Evolutionary conservation across 1,139 yeast genomes (phyloP), one percentile per base, ranked within the genome.

Genomic region (Suhomyces kunorum): DNA sequence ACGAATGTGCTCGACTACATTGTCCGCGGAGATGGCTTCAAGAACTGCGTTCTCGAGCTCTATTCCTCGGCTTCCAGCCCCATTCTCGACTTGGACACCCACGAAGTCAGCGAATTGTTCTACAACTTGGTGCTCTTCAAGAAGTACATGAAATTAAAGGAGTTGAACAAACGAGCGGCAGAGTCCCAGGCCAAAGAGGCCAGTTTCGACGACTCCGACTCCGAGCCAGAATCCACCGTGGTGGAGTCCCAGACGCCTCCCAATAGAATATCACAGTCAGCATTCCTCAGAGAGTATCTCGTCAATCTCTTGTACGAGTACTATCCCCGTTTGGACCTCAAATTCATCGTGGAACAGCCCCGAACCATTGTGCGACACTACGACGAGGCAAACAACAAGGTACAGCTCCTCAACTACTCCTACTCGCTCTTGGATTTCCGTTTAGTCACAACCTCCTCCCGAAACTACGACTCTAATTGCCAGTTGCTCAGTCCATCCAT

Each of bases 11-110:
- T 74, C 8, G 66, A 70, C 56, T 55, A 61, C 52, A 39, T 72
- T 43, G 59, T 67, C 36, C 48, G 58, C 48, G 63, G 70, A 1
- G 50, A 57, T 44, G 67, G 72, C 5, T 70, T 73, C 51, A 55
- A 64, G 46, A 56, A 66, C 48, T 66, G 71, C 43, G 64, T 66
- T 2, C 53, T 68, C 15, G 76, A 68, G 40, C 44, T 66, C 7
- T 67, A 66, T 39, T 56, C 72, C n/a, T 64, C 80, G 0, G 64
- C 74, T 26, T 71, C 80, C 12, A 71, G 76, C 28, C 72, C 80
- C 1, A 68, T 75, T 8, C 42, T 80, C 4, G 78, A 78, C 39
- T 67, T 80, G 33, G 75, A 75, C 48, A 59, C 79, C 2, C 61
- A 48, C 11, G 81, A 53, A 61, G 71, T 54, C 58, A 77, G 64